Base-by-base conservation (phyloP, 1,284 basidiomycete genomes). In the Ceratobasidium sp. region DNA sequence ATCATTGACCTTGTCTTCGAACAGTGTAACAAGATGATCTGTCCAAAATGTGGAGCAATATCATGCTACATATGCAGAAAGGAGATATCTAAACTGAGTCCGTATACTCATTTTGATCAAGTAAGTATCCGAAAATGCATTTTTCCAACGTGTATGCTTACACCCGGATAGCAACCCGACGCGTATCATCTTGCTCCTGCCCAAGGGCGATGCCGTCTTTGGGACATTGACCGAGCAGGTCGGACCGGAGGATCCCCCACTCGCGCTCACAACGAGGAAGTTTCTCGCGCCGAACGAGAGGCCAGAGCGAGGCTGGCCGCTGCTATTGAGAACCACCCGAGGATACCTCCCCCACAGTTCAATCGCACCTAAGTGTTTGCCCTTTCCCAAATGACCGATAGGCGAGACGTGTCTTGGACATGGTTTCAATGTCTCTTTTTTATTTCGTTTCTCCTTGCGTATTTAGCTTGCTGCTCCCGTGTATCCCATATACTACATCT, bases 11-110 rank as follows among this genome's bases (percentile, higher is more conserved):
- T 16, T 21, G 28, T 5, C n/a, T 43, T 48, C 12, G 9, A 61
- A 46, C 34, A 71, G 67, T 71, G 67, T 32, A 71, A 71, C 32
- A 71, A 71, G 30, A 71, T 71, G 67, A 48, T 1, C n/a, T 71
- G 67, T 57, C 67, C 67, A 10, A 71, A 52, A 52, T 71, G 67
- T 16, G 67, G 55, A 1, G 23, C 67, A 16, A 59, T 71, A 5
- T 71, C 67, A 18, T 71, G 67, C 26, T 71, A 71, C 23, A 59
- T 71, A 14, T 71, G 67, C 36, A 57, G 67, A 26, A 45, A 71
- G 26, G 21, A 59, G 43, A 57, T 71, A 1, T 59, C 57, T 5
- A 41, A 41, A 23, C 43, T 71, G 1, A 60, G 55, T n/a, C 67
- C 67, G 16, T 71, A 71, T 36, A 50, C 32, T 26, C 67, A 71